Conservation (phyloP, 2,329 filamentous ascomycete species). For the Cylindrodendrum hubeiense region DNA sequence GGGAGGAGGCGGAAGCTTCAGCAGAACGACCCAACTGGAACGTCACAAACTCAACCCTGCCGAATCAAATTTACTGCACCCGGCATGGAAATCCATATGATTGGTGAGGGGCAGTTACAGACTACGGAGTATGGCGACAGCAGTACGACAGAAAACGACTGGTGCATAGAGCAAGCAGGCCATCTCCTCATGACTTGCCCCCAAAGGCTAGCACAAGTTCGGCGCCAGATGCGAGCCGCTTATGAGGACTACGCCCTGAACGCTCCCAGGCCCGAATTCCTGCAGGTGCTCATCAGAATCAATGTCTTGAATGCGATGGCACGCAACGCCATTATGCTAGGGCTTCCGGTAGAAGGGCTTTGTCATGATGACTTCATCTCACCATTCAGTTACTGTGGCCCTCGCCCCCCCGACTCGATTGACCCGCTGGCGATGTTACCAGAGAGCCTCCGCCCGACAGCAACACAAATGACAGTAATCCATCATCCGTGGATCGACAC, state of each 20-base stretch:
- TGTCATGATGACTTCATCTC: constrained; percentile 24
- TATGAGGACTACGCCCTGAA: constrained; percentile 16
- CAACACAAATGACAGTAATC: neutral
- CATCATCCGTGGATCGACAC: constrained; percentile 27
- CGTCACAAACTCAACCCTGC: neutral
- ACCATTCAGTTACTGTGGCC: constrained; percentile 1
- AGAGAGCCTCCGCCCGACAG: neutral
- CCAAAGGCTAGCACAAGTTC: neutral
- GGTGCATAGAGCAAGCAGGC: neutral
- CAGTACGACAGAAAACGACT: neutral
- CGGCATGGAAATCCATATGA: neutral
- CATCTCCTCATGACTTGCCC: neutral
- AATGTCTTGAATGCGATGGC: constrained; percentile 18
- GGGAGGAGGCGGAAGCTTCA: neutral
- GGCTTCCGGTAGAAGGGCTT: constrained; percentile 1
- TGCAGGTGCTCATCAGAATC: constrained; percentile 16
- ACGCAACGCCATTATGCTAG: constrained; percentile 2
- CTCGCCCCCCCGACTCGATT: neutral
- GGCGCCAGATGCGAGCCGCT: neutral
- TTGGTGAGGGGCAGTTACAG: neutral
- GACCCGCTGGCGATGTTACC: neutral
- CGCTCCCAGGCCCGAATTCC: neutral
- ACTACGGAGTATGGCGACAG: neutral
- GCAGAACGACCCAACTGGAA: neutral
- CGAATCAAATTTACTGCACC: neutral